phyloP scores from a whole-genome alignment of 176 grass and related monocot species.

The Chrysopogon serrulatus region DNA sequence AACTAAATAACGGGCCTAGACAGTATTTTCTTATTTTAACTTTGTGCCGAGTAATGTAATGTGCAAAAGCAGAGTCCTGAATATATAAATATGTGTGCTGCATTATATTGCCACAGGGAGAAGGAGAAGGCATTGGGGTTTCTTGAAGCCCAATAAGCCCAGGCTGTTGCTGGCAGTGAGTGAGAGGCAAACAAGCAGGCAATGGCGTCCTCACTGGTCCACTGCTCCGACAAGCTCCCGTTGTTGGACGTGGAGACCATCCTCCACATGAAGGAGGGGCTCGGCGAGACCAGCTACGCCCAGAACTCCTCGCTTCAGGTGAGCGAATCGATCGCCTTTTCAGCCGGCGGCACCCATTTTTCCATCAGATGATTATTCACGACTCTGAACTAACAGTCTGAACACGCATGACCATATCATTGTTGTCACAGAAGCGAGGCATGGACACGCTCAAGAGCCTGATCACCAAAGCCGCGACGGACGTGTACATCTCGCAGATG shows the following conservation, averaged over 20 bases:
- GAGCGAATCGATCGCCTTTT: not conserved
- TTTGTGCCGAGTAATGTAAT: not conserved
- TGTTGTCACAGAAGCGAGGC: slow-evolving; percentile 57
- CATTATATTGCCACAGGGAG: slow-evolving; percentile 27
- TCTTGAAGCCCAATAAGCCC: not conserved
- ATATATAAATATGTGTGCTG: not conserved
- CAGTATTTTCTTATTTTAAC: not conserved
- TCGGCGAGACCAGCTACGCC: slow-evolving; percentile 89
- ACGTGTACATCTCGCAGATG: slow-evolving; percentile 60
- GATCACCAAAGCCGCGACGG: slow-evolving; percentile 59
- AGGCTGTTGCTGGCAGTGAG: not conserved
- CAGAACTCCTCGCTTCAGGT: slow-evolving; percentile 97
- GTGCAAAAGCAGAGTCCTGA: slow-evolving; percentile 21
- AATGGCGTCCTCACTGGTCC: slow-evolving; percentile 66
- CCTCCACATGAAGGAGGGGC: slow-evolving; percentile 93
- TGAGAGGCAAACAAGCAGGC: slow-evolving; percentile 4
- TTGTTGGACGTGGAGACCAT: slow-evolving; percentile 83
- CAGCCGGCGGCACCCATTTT: not conserved
- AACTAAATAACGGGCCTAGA: not conserved
- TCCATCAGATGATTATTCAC: not conserved
- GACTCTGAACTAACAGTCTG: not conserved
- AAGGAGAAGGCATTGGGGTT: not conserved
- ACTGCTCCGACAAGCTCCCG: slow-evolving; percentile 45
- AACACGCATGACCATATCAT: not conserved
- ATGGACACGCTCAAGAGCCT: slow-evolving; percentile 68